Percentiles rank a stretch among this genome's conserved stretches.
Evolutionary conservation across 2,329 filamentous ascomycete species (phyloP).

Genomic region (Trichoderma oligosporum): DNA sequence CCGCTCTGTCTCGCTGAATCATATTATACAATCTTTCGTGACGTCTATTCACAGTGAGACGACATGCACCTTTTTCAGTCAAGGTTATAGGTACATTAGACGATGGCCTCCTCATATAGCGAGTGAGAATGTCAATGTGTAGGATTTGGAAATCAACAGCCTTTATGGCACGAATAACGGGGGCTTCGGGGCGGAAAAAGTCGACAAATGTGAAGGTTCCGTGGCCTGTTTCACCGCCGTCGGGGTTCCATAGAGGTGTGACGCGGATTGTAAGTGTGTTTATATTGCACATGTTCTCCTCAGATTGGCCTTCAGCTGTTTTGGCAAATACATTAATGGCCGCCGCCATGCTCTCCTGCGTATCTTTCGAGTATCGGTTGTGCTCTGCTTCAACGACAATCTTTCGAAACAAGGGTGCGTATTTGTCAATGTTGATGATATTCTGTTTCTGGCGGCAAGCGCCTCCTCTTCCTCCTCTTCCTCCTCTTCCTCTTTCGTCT

Average conservation of each 20-base stretch:
- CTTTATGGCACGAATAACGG: slow-evolving; percentile 32
- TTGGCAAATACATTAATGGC: slow-evolving; percentile 38
- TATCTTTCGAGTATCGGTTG: slow-evolving; percentile 33
- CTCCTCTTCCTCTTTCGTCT: slow-evolving; percentile 22
- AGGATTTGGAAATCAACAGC: slow-evolving; percentile 36
- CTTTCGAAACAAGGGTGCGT: slow-evolving; percentile 39
- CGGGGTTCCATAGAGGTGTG: slow-evolving; percentile 27
- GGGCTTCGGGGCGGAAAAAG: slow-evolving; percentile 33
- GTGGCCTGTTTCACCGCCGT: slow-evolving; percentile 5
- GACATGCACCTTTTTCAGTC: slow-evolving; percentile 7
- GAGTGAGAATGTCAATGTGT: slow-evolving; percentile 33
- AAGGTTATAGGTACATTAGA: not conserved
- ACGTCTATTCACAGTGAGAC: slow-evolving; percentile 22
- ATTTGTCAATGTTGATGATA: slow-evolving; percentile 34
- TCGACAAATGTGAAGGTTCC: slow-evolving; percentile 34
- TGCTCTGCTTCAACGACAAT: slow-evolving; percentile 42
- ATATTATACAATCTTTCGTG: not conserved
- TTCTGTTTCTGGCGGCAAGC: not conserved
- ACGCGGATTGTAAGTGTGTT: slow-evolving; percentile 44
- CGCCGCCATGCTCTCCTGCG: slow-evolving; percentile 31
- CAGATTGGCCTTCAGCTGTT: slow-evolving; percentile 13
- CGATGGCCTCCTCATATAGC: slow-evolving; percentile 1
- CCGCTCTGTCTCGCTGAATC: not conserved
- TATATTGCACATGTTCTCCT: slow-evolving; percentile 28
- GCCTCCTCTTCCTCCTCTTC: slow-evolving; percentile 18